These are phyloP conservation scores for Larix sibirica DNA, from an alignment of 83 land plant genomes.

Conservation along the genomic window DNA sequence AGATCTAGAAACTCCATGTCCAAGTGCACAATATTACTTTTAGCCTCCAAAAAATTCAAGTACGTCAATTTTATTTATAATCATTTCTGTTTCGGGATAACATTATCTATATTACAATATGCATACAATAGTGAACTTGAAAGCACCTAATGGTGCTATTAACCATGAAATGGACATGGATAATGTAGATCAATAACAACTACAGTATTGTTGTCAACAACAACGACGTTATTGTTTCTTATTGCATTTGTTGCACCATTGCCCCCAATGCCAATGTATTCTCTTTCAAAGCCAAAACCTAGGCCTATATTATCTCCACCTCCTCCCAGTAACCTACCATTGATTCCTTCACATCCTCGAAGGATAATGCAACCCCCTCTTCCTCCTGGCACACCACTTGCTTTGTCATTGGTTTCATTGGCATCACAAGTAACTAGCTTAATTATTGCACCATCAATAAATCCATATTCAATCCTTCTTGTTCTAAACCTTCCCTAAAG, in stretches of 20 bases:
- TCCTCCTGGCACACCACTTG: no score
- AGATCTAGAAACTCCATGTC: neutral
- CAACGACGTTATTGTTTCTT: neutral
- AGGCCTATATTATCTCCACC: neutral
- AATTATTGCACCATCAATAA: no score
- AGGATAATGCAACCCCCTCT: no score
- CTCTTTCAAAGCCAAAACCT: neutral
- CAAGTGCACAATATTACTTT: neutral
- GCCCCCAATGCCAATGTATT: neutral
- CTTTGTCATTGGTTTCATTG: constrained; percentile 6
- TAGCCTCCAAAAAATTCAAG: neutral
- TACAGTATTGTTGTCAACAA: constrained; percentile 28
- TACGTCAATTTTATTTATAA: neutral
- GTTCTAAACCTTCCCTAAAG: no score
- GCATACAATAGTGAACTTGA: neutral
- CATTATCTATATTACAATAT: neutral
- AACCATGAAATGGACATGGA: neutral
- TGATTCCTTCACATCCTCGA: no score
- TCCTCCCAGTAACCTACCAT: constrained; percentile 3
- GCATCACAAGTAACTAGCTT: neutral
- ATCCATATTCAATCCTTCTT: no score
- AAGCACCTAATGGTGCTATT: neutral
- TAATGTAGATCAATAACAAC: constrained; percentile 27
- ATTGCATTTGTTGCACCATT: constrained; percentile 5
- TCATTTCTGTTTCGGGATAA: neutral